These are phyloP conservation scores for Marasmius oreades DNA, from an alignment of 1,284 basidiomycete genomes.

Conservation along the genomic window DNA sequence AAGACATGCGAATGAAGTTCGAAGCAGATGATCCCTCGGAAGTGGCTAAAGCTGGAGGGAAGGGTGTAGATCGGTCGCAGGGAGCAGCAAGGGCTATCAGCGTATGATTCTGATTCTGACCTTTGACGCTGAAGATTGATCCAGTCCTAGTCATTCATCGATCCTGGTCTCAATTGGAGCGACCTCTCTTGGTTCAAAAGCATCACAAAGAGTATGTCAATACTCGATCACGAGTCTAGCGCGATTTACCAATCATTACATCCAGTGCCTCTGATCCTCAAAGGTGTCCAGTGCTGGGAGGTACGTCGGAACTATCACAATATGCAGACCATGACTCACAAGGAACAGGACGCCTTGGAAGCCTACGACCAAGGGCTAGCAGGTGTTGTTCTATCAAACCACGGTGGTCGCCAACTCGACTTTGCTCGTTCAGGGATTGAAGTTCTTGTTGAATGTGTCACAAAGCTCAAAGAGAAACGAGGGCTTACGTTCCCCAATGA, in stretches of 20 bases:
- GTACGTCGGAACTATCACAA: slow-evolving; percentile 28
- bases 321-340: background rate
- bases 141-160: slow-evolving; percentile 78
- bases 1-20: slow-evolving; percentile 97
- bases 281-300: slow-evolving; percentile 93
- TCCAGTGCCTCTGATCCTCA: slow-evolving; percentile 86
- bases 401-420: slow-evolving; percentile 91
- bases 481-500: slow-evolving; percentile 60
- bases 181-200: slow-evolving; percentile 87
- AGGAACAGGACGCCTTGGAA: slow-evolving; percentile 69
- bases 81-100: slow-evolving; percentile 95
- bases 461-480: slow-evolving; percentile 67
- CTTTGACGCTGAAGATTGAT: slow-evolving; percentile 3
- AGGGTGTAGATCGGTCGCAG: slow-evolving; percentile 77
- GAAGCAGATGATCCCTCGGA: slow-evolving; percentile 82
- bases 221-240: background rate
- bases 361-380: slow-evolving; percentile 83
- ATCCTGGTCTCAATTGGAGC: slow-evolving; percentile 84
- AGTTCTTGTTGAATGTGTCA: slow-evolving; percentile 84
- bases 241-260: background rate
- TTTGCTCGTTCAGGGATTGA: slow-evolving; percentile 90
- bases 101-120: slow-evolving; percentile 37
- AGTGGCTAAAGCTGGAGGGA: slow-evolving; percentile 51
- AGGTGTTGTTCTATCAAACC: slow-evolving; percentile 89
- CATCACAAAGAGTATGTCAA: slow-evolving; percentile 74